Conservation (phyloP, 2,329 filamentous ascomycete species). For the Clonostachys chloroleuca region DNA sequence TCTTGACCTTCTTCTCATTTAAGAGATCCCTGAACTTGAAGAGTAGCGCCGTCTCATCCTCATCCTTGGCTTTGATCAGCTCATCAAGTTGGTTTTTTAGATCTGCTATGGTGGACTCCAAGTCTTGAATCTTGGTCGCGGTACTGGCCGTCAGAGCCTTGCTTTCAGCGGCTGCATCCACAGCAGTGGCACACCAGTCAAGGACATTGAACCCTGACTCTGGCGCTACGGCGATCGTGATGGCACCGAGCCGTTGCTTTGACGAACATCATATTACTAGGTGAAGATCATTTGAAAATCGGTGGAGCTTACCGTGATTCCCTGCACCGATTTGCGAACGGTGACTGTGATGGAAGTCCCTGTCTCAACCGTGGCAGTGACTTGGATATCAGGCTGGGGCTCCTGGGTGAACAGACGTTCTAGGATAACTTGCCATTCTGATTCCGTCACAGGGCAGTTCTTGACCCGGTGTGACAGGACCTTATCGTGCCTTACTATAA, state of each 20-base stretch:
- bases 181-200: slow-evolving; percentile 64
- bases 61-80: slow-evolving; percentile 59
- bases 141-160: slow-evolving; percentile 35
- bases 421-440: slow-evolving; percentile 66
- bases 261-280: slow-evolving; percentile 1
- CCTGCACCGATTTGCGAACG: slow-evolving; percentile 60
- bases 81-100: slow-evolving; percentile 62
- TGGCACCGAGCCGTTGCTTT: slow-evolving; percentile 65
- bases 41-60: slow-evolving; percentile 62
- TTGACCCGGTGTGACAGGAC: slow-evolving; percentile 46
- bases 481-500: slow-evolving; percentile 51
- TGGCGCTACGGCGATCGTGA: slow-evolving; percentile 45
- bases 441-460: slow-evolving; percentile 48
- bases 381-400: slow-evolving; percentile 49
- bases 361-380: slow-evolving; percentile 52
- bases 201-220: slow-evolving; percentile 59
- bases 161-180: slow-evolving; percentile 39
- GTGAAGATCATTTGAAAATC: neutral
- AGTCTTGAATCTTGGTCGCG: slow-evolving; percentile 33
- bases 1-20: slow-evolving; percentile 78
- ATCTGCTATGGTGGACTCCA: slow-evolving; percentile 52
- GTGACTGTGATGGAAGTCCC: slow-evolving; percentile 52
- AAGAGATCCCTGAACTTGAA: slow-evolving; percentile 67
- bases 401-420: slow-evolving; percentile 49
- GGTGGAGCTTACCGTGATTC: slow-evolving; percentile 56